Base-by-base conservation (phyloP, 2,329 filamentous ascomycete genomes). In the Cladophialophora exuberans region DNA sequence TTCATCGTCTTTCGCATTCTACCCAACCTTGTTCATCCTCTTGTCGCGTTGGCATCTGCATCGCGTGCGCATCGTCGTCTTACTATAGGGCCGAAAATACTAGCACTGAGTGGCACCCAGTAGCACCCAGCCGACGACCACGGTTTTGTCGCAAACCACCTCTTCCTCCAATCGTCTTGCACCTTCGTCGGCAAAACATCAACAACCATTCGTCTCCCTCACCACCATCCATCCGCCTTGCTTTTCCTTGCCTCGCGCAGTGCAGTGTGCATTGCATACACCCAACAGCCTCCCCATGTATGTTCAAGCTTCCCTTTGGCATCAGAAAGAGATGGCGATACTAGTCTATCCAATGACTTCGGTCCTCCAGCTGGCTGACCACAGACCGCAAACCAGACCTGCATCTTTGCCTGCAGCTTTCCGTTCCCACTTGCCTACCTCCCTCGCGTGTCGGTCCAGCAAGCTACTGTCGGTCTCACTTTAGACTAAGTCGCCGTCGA, bases 401-500 rank as follows among this genome's bases (percentile, higher is more conserved):
- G 36, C 49, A 52, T 49, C 46, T 39, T n/a, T 45, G 43, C 52
- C 57, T 54, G 58, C 58, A 61, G 58, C 58, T 61, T 54, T 58
- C 58, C 58, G 58, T 54, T 36, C 55, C 54, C 53, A 41, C 49
- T 44, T 38, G 50, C 52, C 35, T 52, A 52, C 42, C 41, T 43
- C 20, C 22, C 46, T 31, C 28, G 28, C 52, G 39, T 33, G 31
- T 42, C 36, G 41, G 17, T 22, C 47, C 38, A 39, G 46, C 46
- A 25, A 25, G n/a, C n/a, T 44, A 31, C 28, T 6, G 47, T 31
- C 25, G 46, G 46, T 50, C 46, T 46, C 44, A 30, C 23, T 51
- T 51, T 30, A 36, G 47, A 51, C 28, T 18, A 18, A 23, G 30
- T 38, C 38, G 23, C 41, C 41, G 31, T 43, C 51, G 28, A 38